Evolutionary conservation across 805 yeast species (phyloP), one percentile per base, ranked within the genome.

Genomic region (Ogataea allantospora): DNA sequence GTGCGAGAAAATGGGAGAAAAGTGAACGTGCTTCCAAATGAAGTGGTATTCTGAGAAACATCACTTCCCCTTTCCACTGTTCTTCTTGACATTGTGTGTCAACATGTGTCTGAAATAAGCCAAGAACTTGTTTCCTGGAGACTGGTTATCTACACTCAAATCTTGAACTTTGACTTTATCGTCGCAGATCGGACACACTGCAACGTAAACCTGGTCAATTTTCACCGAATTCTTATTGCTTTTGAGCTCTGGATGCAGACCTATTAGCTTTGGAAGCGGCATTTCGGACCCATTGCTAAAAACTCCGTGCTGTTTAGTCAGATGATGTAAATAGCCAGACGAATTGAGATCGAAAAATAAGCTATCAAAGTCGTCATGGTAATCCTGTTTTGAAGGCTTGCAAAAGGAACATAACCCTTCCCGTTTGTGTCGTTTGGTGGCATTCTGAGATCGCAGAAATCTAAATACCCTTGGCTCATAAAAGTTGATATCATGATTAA

Each of bases 21-120:
- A 16, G 68, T 68, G 21, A 66, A 76, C 45, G 83, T 80, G 11
- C 61, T 76, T 35, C 93, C 95, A 0, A 71, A 77, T 24, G 91
- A 85, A 36, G 74, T 83, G 1, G 67, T 60, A 12, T 83, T 83
- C 54, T 82, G 57, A 54, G n/a, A n/a, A n/a, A 6, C 7, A 3
- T 25, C 31, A 38, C 7, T 23, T 21, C 7, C 28, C 24, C 26
- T 38, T 38, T 8, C 46, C 46, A 24, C 42, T 32, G 24, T 42
- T 42, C 15, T 42, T 42, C 40, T 39, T 39, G 15, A 42, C 38
- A 19, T 43, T 46, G 30, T 46, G 50, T 9, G 46, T 43, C 22
- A 46, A 33, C 50, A 46, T 46, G 40, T 46, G 50, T 9, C 50
- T 29, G 41, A 43, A 41, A 21, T 46, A 46, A 4, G 44, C 47